Conservation (phyloP, 2,329 filamentous ascomycete species). For the Ilyonectria sp. region DNA sequence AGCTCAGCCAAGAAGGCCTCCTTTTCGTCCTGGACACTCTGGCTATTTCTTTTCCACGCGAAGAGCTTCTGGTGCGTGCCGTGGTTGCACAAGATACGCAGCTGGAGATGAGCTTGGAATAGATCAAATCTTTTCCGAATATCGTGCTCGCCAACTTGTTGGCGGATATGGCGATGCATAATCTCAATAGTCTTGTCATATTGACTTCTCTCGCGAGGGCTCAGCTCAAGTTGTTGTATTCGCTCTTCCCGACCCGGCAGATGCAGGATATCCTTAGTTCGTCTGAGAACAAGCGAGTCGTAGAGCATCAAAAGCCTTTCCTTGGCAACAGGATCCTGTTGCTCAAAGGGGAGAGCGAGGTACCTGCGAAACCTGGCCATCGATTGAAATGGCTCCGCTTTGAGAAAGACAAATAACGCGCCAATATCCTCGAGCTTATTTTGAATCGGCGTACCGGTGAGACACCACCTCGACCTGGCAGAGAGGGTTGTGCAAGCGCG, state of each 20-base stretch:
- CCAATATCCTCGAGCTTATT: constrained; percentile 68
- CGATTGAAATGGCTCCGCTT: constrained; percentile 38
- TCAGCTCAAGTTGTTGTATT: constrained; percentile 20
- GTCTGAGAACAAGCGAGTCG: constrained; percentile 58
- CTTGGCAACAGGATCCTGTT: constrained; percentile 41
- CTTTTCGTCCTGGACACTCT: constrained; percentile 47
- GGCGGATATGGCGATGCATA: constrained; percentile 55
- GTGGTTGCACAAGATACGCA: constrained; percentile 65
- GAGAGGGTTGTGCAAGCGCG: constrained; percentile 58
- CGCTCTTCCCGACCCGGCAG: constrained; percentile 48
- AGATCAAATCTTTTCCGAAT: constrained; percentile 58
- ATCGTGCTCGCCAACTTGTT: constrained; percentile 54
- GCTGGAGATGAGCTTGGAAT: constrained; percentile 62
- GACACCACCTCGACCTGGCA: constrained; percentile 65
- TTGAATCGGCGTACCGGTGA: constrained; percentile 69
- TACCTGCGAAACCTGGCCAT: constrained; percentile 58
- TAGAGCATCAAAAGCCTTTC: constrained; percentile 53
- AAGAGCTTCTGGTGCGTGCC: constrained; percentile 63
- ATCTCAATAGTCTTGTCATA: constrained; percentile 55
- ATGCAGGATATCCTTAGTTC: constrained; percentile 58
- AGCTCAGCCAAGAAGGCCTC: constrained; percentile 44
- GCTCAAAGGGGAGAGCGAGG: constrained; percentile 58
- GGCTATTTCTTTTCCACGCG: constrained; percentile 56
- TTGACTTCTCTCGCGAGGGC: constrained; percentile 46
- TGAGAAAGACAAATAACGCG: constrained; percentile 62